Conservation (phyloP, 768 basidiomycete genomes). For the Psilocybe tampanensis region DNA sequence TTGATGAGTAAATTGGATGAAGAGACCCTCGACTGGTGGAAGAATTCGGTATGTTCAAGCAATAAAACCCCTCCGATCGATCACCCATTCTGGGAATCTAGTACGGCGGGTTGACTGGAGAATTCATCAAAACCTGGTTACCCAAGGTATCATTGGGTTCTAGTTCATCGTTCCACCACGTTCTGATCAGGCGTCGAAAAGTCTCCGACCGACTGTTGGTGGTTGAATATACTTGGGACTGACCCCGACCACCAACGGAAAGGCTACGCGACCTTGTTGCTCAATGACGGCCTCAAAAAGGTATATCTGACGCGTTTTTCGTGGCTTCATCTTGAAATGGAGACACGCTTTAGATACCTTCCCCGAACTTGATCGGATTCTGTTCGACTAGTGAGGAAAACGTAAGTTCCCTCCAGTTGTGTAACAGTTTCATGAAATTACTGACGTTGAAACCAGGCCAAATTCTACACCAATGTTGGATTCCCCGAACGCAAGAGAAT, state of each 20-base stretch:
- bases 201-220: conserved; percentile 1
- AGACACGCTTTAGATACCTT: neutral
- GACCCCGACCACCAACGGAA: conserved; percentile 1
- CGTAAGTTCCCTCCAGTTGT: neutral
- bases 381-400: conserved; percentile 5
- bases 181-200: neutral
- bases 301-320: neutral
- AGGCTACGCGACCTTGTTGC: neutral
- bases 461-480: neutral
- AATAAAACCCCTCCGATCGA: neutral
- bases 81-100: neutral
- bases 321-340: neutral
- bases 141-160: neutral
- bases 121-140: neutral
- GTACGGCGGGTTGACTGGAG: neutral
- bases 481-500: neutral
- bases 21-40: conserved; percentile 4
- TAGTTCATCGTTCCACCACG: neutral
- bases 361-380: neutral
- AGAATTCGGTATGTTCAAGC: neutral
- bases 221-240: conserved; percentile 4
- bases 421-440: neutral
- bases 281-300: neutral
- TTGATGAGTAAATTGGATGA: conserved; percentile 6
- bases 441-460: neutral